Conservation (phyloP, 2,329 filamentous ascomycete species). For the Arthrobotrys sinensis region DNA sequence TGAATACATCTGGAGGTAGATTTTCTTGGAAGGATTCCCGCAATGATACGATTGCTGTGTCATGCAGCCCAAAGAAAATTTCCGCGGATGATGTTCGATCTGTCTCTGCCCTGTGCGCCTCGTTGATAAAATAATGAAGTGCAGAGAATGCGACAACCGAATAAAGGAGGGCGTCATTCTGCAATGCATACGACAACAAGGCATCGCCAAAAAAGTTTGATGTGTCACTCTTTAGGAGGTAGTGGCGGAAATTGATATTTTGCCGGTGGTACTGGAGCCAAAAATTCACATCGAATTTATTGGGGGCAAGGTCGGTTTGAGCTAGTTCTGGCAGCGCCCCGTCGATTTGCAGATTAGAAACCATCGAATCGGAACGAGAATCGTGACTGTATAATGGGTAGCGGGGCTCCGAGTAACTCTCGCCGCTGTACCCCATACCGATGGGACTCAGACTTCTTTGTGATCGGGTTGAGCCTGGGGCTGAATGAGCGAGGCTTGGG, state of each 20-base stretch:
- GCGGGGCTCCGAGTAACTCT: conserved; percentile 40
- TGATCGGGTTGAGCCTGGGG: conserved; percentile 45
- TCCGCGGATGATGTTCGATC: conserved; percentile 70
- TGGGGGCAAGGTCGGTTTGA: conserved; percentile 66
- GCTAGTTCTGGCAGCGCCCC: conserved; percentile 69
- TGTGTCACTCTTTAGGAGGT: conserved; percentile 80
- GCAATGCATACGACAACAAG: conserved; percentile 80
- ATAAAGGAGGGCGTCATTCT: conserved; percentile 86
- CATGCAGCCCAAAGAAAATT: conserved; percentile 90
- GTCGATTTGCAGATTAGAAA: conserved; percentile 6
- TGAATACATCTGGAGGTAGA: conserved; percentile 80
- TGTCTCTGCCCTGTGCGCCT: conserved; percentile 75
- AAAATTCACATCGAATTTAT: conserved; percentile 80
- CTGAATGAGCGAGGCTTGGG: conserved; percentile 53
- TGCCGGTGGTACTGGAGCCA: conserved; percentile 85
- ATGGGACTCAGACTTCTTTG: conserved; percentile 53
- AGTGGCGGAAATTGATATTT: conserved; percentile 85
- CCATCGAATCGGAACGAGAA: conserved; percentile 39
- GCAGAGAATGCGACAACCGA: conserved; percentile 89
- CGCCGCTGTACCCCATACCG: conserved; percentile 29
- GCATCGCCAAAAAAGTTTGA: conserved; percentile 81
- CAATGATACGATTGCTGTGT: conserved; percentile 84
- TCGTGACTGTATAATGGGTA: conserved; percentile 42
- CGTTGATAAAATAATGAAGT: conserved; percentile 83
- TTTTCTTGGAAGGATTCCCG: conserved; percentile 79